phyloP scores from a whole-genome alignment of 441 rosid genomes.

The Erodium moschatum region DNA sequence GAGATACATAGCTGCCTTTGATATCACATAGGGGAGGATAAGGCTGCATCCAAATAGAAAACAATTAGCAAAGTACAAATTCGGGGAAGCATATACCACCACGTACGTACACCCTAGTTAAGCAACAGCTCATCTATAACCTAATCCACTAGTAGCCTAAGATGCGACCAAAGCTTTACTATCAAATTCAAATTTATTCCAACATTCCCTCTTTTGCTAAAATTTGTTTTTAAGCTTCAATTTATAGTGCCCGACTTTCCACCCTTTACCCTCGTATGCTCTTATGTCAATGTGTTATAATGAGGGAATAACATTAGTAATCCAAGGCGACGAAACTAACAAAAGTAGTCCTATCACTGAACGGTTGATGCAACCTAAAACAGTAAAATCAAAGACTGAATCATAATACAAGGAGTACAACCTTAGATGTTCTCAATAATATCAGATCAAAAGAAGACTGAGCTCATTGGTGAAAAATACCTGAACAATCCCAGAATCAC shows the following conservation, averaged over 20 bases:
- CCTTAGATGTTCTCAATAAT: background rate
- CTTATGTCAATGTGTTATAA: background rate
- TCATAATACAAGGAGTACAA: too few species aligned
- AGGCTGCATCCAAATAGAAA: constrained; percentile 39
- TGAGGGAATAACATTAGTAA: background rate
- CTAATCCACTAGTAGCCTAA: background rate
- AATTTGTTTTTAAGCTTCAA: background rate
- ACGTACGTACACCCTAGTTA: too few species aligned
- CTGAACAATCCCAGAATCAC: constrained; percentile 83
- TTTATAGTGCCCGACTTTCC: background rate
- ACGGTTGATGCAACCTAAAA: too few species aligned
- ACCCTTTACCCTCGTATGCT: background rate
- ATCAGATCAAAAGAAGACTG: constrained; percentile 6
- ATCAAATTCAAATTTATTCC: background rate
- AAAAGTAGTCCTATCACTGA: background rate
- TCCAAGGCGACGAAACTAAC: too few species aligned
- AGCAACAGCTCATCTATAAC: too few species aligned
- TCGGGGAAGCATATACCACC: too few species aligned
- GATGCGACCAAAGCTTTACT: background rate
- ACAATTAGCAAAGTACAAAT: background rate
- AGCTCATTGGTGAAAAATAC: constrained; percentile 28
- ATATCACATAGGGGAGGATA: constrained; percentile 82
- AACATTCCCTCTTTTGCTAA: background rate
- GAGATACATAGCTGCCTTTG: constrained; percentile 89
- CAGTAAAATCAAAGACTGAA: too few species aligned